A percentile compares a stretch with the other conserved stretches of the same genome.
These are phyloP conservation scores for Verticillium albo-atrum DNA, from an alignment of 2,329 filamentous ascomycete species.

Conservation along the genomic window DNA sequence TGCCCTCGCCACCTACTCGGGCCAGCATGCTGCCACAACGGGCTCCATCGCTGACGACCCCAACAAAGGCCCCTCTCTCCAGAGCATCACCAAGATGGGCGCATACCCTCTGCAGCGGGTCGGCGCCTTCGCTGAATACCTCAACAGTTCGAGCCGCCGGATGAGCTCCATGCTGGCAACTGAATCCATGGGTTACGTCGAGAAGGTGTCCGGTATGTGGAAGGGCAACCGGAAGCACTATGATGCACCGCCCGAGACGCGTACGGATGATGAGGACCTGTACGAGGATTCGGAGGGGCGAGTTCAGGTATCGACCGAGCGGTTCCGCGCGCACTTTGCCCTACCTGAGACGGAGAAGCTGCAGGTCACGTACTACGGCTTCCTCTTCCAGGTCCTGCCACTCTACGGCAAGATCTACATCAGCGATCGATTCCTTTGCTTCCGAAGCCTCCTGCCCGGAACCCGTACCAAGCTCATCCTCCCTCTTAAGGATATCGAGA, in stretches of 20 bases:
- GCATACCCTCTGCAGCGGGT: constrained; percentile 80
- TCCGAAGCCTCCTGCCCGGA: constrained; percentile 83
- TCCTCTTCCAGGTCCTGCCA: constrained; percentile 82
- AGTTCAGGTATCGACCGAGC: constrained; percentile 63
- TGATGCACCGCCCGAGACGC: constrained; percentile 52
- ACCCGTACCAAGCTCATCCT: constrained; percentile 90
- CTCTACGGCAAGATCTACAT: constrained; percentile 97
- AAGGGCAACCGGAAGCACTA: constrained; percentile 89
- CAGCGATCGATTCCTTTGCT: constrained; percentile 83
- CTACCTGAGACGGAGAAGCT: constrained; percentile 80
- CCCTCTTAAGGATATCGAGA: constrained; percentile 87
- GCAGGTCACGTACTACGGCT: constrained; percentile 87
- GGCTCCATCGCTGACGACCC: constrained; percentile 26
- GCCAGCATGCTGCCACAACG: constrained; percentile 32
- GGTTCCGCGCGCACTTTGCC: constrained; percentile 87
- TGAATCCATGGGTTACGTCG: constrained; percentile 93
- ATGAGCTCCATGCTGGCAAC: constrained; percentile 81
- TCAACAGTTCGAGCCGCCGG: constrained; percentile 72
- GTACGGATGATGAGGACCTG: constrained; percentile 48
- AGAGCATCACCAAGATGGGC: constrained; percentile 56
- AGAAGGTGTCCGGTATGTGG: constrained; percentile 97
- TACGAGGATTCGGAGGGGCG: constrained; percentile 60
- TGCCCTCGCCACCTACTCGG: constrained; percentile 5
- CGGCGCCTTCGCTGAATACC: constrained; percentile 75
- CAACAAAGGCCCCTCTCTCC: constrained; percentile 37